A percentile compares a stretch with the other conserved stretches of the same genome.
phyloP scores from a whole-genome alignment of 495 filamentous ascomycete species.

The Hyaloscypha bicolor region DNA sequence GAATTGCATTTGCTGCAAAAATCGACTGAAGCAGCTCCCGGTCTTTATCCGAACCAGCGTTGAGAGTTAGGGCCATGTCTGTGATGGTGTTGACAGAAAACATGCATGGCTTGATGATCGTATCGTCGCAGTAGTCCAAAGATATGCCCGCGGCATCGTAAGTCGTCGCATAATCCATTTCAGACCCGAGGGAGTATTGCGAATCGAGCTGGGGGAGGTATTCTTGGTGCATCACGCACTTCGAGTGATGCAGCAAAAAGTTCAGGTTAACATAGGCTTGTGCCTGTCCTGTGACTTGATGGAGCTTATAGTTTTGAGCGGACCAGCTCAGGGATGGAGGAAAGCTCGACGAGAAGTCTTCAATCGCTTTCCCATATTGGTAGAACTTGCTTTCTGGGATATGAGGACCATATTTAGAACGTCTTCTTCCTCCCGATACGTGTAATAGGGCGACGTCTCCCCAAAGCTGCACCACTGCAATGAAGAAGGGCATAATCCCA shows the following conservation, averaged over 20 bases:
- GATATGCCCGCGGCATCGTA: background rate
- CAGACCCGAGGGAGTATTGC: background rate
- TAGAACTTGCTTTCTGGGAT: background rate
- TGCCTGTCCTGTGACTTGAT: background rate
- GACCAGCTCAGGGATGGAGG: background rate
- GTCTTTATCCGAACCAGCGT: background rate
- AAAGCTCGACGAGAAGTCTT: background rate
- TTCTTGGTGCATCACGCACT: background rate
- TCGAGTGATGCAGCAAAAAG: conserved; percentile 1
- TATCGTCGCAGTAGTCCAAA: background rate
- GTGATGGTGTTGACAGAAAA: background rate
- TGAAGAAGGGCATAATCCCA: background rate
- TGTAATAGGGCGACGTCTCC: background rate
- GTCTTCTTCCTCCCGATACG: background rate
- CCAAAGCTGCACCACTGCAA: background rate
- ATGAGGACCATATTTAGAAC: background rate
- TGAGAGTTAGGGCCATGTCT: background rate
- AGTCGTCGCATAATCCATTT: background rate
- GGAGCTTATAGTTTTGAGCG: background rate
- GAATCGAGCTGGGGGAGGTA: background rate
- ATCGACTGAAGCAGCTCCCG: background rate
- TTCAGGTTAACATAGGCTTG: conserved; percentile 1
- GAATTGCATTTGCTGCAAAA: background rate
- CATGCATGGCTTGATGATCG: background rate
- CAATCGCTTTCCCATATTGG: background rate